phyloP scores from a whole-genome alignment of 176 grass and related monocot species.

The Aegilops sharonensis region DNA sequence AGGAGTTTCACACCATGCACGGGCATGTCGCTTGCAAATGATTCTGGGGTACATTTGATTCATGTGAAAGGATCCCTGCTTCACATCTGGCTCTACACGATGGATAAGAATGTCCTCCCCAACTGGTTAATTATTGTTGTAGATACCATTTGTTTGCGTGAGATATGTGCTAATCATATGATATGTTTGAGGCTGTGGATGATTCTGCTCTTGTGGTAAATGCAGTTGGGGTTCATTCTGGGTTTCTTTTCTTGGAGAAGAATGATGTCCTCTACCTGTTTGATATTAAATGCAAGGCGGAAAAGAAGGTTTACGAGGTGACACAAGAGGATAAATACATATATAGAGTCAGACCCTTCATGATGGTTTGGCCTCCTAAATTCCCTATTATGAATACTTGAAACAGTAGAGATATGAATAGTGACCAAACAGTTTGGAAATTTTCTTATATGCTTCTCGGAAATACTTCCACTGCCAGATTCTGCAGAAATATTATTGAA shows the following conservation, averaged over 20 bases:
- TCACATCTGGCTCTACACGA: neutral
- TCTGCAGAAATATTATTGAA: too few relatives aligned
- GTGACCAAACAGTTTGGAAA: too few relatives aligned
- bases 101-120: neutral
- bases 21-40: neutral
- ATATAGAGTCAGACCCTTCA: neutral
- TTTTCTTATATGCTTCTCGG: too few relatives aligned
- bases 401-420: too few relatives aligned
- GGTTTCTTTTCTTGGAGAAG: slow-evolving; percentile 2
- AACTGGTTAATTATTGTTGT: neutral
- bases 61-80: neutral
- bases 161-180: neutral
- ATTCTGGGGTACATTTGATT: neutral
- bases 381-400: neutral
- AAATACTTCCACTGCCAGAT: too few relatives aligned
- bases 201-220: neutral
- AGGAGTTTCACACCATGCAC: neutral
- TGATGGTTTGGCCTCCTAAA: neutral
- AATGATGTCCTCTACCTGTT: neutral
- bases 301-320: neutral
- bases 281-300: neutral
- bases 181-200: neutral
- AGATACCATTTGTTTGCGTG: neutral
- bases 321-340: neutral
- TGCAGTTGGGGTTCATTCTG: neutral